Evolutionary conservation across 495 filamentous ascomycete genomes (phyloP).

Genomic region (Echria macrotheca): DNA sequence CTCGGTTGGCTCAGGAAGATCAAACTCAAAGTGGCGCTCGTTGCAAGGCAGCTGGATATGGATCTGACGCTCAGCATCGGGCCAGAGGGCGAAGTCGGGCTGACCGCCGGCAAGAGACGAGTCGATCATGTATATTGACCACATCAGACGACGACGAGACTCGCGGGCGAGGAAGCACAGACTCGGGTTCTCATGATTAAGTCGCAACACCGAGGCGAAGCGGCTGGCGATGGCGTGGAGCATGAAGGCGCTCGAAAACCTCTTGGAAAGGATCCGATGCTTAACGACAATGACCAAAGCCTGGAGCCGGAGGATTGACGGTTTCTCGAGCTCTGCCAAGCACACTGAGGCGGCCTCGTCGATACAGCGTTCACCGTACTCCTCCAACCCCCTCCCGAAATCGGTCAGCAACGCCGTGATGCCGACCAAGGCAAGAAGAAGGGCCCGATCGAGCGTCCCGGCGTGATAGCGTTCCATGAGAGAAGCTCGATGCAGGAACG

Average conservation of each 20-base stretch:
- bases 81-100: constrained; percentile 41
- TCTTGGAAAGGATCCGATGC: constrained; percentile 42
- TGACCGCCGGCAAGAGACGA: constrained; percentile 40
- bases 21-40: constrained; percentile 49
- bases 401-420: constrained; percentile 43
- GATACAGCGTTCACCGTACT: constrained; percentile 42
- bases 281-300: constrained; percentile 45
- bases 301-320: constrained; percentile 42
- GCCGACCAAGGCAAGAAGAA: constrained; percentile 44
- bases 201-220: constrained; percentile 42
- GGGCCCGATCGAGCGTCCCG: constrained; percentile 41
- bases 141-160: constrained; percentile 47
- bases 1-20: constrained; percentile 44
- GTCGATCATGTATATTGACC: constrained; percentile 47
- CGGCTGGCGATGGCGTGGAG: constrained; percentile 41
- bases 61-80: constrained; percentile 36
- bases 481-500: constrained; percentile 46
- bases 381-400: constrained; percentile 35
- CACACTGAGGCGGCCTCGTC: constrained; percentile 41
- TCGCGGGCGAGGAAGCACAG: constrained; percentile 46
- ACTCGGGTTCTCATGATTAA: constrained; percentile 44
- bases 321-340: constrained; percentile 39
- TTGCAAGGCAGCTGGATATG: constrained; percentile 46
- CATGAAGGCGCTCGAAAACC: constrained; percentile 45
- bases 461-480: constrained; percentile 48